phyloP scores from a whole-genome alignment of 306 rosid genomes.

The Amphicarpaea edgeworthii region DNA sequence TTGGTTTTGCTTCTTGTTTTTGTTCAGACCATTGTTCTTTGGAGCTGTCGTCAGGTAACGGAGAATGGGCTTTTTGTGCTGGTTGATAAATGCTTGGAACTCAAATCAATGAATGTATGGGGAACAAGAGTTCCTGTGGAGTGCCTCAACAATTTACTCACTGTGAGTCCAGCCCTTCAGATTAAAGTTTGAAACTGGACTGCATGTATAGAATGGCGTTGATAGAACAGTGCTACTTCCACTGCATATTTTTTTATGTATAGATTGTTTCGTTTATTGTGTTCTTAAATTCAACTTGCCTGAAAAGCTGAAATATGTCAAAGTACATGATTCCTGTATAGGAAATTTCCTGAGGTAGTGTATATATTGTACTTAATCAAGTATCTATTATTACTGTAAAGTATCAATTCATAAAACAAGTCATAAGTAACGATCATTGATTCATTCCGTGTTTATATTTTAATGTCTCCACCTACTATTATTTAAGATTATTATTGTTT shows the following conservation, averaged over 20 bases:
- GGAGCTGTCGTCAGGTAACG: slow-evolving; percentile 95
- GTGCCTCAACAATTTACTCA: slow-evolving; percentile 63
- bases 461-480: neutral
- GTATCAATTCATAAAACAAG: slow-evolving; percentile 5
- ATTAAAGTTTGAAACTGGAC: slow-evolving; percentile 60
- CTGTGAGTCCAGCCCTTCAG: slow-evolving; percentile 68
- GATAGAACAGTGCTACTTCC: neutral
- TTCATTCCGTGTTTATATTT: neutral
- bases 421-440: neutral
- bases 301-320: slow-evolving; percentile 32
- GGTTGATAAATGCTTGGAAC: slow-evolving; percentile 75
- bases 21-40: slow-evolving; percentile 75
- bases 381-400: slow-evolving; percentile 32
- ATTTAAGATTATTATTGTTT: neutral
- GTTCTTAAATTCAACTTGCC: slow-evolving; percentile 13
- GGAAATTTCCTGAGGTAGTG: slow-evolving; percentile 7
- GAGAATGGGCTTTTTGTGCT: slow-evolving; percentile 74
- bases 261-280: slow-evolving; percentile 36
- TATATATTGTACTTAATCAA: slow-evolving; percentile 1
- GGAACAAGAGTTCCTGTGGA: slow-evolving; percentile 86
- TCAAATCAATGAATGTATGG: slow-evolving; percentile 83
- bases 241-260: slow-evolving; percentile 41
- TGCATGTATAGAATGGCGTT: slow-evolving; percentile 35
- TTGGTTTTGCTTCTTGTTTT: slow-evolving; percentile 28
- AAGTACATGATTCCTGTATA: slow-evolving; percentile 31